Evolutionary conservation across 805 yeast species (phyloP), one percentile per base, ranked within the genome.

Genomic region (Myxozyma vanderwaltii): DNA sequence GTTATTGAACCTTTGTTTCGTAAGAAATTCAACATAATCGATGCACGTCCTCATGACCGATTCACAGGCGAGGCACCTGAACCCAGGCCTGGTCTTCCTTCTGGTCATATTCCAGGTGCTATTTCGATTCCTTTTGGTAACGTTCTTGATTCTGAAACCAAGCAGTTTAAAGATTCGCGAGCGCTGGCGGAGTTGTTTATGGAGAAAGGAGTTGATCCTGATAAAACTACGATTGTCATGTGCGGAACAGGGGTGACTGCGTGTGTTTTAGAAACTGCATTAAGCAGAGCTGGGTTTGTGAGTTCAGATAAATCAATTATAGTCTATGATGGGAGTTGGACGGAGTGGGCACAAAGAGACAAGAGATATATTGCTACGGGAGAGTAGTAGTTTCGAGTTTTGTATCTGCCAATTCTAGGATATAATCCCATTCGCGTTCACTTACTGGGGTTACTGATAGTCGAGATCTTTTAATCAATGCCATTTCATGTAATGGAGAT

Each of bases 181-280:
- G 82, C 81, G 45, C 69, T 92, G 39, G 59, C 70, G 5, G 69
- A 74, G 15, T 71, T 83, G 10, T 80, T 91, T 64, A 69, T 77
- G 7, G 75, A 74, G 43, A 71, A 79, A 41, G 75, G 76, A 2
- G 67, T 76, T 10, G 68, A 66, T 33, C 76, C 76, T 58, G 69
- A 71, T 3, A 86, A 86, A 68, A 91, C 89, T 12, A 83, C 88
- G 19, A 83, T 94, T 51, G 88, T 87, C 40, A 84, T 89, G 89
- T 94, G 99, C 71, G 99, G 98, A 29, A 86, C 97, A 0, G 99
- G 98, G 47, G 97, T 94, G 50, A 86, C 97, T 10, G 98, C 97
- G 0, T 89, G 92, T 63, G 84, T 94, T 41, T 79, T 92, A 47
- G 86, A 88, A 72, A 76, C 86, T 7, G 98, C 96, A 1, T 71